Evolutionary conservation across 2,329 filamentous ascomycete genomes (phyloP).

Genomic region (Aspergillus thermomutatus): DNA sequence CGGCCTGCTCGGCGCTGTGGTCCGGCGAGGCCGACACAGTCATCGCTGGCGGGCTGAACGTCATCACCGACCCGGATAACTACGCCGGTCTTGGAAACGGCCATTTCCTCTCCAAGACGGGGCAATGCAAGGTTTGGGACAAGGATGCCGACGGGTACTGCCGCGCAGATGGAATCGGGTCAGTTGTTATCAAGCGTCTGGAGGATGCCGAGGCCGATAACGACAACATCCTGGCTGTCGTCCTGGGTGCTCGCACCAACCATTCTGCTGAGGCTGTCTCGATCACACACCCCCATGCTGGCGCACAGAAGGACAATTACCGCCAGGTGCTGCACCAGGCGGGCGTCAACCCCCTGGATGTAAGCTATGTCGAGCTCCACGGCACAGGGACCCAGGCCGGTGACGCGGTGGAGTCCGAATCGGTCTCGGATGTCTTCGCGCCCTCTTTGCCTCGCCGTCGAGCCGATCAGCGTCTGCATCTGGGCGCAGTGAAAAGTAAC

Average conservation of each 20-base stretch:
- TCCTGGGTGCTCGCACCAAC: constrained; percentile 43
- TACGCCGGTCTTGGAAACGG: constrained; percentile 66
- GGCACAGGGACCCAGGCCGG: constrained; percentile 43
- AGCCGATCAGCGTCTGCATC: constrained; percentile 49
- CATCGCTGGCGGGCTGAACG: constrained; percentile 70
- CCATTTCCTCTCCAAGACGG: constrained; percentile 31
- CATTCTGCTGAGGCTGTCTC: constrained; percentile 45
- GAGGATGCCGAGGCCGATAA: constrained; percentile 50
- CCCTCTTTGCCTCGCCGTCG: constrained; percentile 36
- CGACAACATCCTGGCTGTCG: constrained; percentile 41
- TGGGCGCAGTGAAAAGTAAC: constrained; percentile 64
- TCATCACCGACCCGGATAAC: constrained; percentile 72
- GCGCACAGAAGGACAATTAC: constrained; percentile 36
- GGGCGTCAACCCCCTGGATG: constrained; percentile 33
- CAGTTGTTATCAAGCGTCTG: constrained; percentile 52
- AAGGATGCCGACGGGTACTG: constrained; percentile 53
- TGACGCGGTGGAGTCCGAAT: constrained; percentile 37
- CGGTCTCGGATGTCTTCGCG: constrained; percentile 35
- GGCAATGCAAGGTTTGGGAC: constrained; percentile 50
- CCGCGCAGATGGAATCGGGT: constrained; percentile 49
- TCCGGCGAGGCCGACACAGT: constrained; percentile 75
- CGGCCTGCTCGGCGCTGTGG: constrained; percentile 68
- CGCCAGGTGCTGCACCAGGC: constrained; percentile 36
- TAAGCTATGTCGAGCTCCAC: constrained; percentile 41
- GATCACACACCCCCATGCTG: constrained; percentile 43